These are phyloP conservation scores for Fusarium sublunatum DNA, from an alignment of 2,329 filamentous ascomycete species.

Conservation along the genomic window DNA sequence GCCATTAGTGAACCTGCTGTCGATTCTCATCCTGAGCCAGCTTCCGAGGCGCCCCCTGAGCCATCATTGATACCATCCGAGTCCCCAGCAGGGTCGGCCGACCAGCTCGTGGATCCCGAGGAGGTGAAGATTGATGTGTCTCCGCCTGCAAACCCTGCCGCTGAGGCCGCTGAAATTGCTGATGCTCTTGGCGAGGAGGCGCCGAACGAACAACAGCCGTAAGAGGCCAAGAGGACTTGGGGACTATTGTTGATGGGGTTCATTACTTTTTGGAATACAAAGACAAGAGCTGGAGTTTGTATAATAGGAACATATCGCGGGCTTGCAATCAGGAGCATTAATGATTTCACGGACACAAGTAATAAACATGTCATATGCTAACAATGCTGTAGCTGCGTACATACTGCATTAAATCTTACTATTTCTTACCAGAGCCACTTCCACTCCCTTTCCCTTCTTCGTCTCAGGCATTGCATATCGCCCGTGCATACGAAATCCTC, in stretches of 20 bases:
- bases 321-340: constrained; percentile 8
- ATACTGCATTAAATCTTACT: not conserved
- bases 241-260: not conserved
- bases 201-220: constrained; percentile 19
- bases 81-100: constrained; percentile 10
- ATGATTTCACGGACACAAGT: constrained; percentile 29
- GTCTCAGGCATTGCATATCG: constrained; percentile 53
- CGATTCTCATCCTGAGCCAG: constrained; percentile 2
- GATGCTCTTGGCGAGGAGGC: constrained; percentile 16
- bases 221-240: constrained; percentile 13
- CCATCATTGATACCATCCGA: constrained; percentile 21
- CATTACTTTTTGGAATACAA: not conserved
- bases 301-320: constrained; percentile 19
- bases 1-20: not conserved
- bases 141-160: constrained; percentile 17
- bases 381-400: not conserved
- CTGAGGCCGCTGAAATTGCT: not conserved
- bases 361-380: constrained; percentile 14
- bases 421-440: not conserved
- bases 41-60: constrained; percentile 11
- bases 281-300: constrained; percentile 33
- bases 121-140: constrained; percentile 23
- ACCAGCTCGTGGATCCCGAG: constrained; percentile 14
- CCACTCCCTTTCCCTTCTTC: not conserved
- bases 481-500: constrained; percentile 63